Conservation (phyloP, 768 basidiomycete species). For the Pulveroboletus frians region DNA sequence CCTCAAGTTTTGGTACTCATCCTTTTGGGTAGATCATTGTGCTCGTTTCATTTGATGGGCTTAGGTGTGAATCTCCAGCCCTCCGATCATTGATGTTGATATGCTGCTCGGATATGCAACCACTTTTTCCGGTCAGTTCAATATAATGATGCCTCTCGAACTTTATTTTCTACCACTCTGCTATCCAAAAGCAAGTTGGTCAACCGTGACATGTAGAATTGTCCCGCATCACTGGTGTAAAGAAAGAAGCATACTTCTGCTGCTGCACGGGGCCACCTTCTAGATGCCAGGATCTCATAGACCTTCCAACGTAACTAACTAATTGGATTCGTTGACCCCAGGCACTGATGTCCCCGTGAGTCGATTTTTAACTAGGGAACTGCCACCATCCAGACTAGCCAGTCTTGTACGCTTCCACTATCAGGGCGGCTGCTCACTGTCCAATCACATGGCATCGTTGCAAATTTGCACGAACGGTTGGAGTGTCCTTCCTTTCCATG, state of each 20-base stretch:
- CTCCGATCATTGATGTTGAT: neutral
- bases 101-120: slow-evolving; percentile 51
- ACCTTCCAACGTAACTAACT: neutral
- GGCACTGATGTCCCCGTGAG: slow-evolving; percentile 87
- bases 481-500: slow-evolving; percentile 33
- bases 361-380: slow-evolving; percentile 8
- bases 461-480: slow-evolving; percentile 51
- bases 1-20: slow-evolving; percentile 51
- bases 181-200: neutral
- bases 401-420: slow-evolving; percentile 54
- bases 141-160: neutral
- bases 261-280: neutral
- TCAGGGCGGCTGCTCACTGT: neutral
- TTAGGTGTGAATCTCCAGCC: slow-evolving; percentile 26
- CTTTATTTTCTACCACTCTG: neutral
- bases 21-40: slow-evolving; percentile 71
- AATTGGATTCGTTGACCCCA: slow-evolving; percentile 22
- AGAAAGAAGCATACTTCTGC: neutral
- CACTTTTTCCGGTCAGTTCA: slow-evolving; percentile 69
- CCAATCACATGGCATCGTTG: slow-evolving; percentile 86
- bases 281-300: neutral
- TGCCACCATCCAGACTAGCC: neutral
- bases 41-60: slow-evolving; percentile 82
- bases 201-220: neutral
- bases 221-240: neutral